These are phyloP conservation scores for Umbelopsis sp. DNA, from an alignment of 192 early-diverging fungal species.

Conservation along the genomic window DNA sequence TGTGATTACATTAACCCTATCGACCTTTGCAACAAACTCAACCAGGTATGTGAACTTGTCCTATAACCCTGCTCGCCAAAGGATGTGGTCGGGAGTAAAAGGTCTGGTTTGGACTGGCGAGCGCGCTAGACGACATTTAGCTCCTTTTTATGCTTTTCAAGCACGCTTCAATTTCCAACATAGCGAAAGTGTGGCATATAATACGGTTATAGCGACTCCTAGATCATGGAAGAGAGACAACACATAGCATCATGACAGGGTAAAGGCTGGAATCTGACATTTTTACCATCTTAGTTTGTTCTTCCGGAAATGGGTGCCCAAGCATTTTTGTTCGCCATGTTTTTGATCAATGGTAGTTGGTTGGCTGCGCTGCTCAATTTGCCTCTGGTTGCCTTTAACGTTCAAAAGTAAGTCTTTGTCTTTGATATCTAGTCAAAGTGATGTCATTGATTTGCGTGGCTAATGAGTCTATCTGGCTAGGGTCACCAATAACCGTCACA, in stretches of 20 bases:
- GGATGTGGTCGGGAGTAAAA: not conserved
- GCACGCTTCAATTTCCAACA: too few relatives aligned
- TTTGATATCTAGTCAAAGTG: not conserved
- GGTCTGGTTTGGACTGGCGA: not conserved
- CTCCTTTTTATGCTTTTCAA: not conserved
- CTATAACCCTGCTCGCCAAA: not conserved
- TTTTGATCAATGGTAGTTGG: constrained; percentile 89
- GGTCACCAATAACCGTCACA: constrained; percentile 82
- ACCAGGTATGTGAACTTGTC: constrained; percentile 65
- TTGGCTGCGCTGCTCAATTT: constrained; percentile 83
- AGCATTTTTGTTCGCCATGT: constrained; percentile 77
- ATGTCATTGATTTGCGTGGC: not conserved
- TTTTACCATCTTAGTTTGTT: constrained; percentile 72
- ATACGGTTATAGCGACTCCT: not conserved
- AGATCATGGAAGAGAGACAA: not conserved
- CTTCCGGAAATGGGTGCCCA: constrained; percentile 92
- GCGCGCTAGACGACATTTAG: not conserved
- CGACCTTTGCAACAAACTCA: constrained; percentile 95
- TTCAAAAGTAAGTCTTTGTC: constrained; percentile 72
- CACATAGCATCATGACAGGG: not conserved
- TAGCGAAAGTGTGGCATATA: too few relatives aligned
- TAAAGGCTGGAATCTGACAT: not conserved
- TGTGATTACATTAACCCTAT: constrained; percentile 99
- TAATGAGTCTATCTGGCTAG: constrained; percentile 43
- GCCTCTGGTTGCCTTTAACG: constrained; percentile 85